Base-by-base conservation (phyloP, 2,329 filamentous ascomycete species). In the Aspergillus pseudoterreus region DNA sequence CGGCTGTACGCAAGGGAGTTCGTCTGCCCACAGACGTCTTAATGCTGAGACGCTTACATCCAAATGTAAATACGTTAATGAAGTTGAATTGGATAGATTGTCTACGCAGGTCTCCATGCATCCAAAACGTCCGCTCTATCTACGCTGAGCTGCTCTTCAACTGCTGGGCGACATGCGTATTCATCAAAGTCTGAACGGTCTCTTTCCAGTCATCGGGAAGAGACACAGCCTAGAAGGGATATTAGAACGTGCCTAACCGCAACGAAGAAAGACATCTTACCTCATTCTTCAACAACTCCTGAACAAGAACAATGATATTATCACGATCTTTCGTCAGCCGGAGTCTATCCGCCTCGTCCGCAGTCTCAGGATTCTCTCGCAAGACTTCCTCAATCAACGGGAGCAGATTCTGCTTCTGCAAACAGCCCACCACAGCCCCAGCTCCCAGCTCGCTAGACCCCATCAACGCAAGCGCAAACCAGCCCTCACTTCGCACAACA, bases 1-100 rank as follows among this genome's bases (percentile, higher is more conserved):
- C 71, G 74, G 12, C 70, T 73, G 2, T 82, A 78, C 64, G 81
- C 80, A 0, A 68, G 73, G 35, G 78, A 83, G 57, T 74, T 72
- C 19, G 72, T 81, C 14, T 84, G 81, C 53, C 57, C 55, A 14
- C 45, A 56, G 11, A 57, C 41, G 41, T 12, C 35, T 38, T 38
- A 11, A 38, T 15, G n/a, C 15, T 22, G 22, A 22, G 22, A 22
- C 6, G 22, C 22, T 6, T 22, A 5, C 22, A 22, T 22, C 22
- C 22, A 22, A 22, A 22, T 30, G 27, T 30, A 30, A 11, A 30
- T 30, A 30, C 27, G 8, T 30, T 9, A 30, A 9, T 30, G 27
- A 30, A 30, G 27, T 30, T 11, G 6, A 10, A 11, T 30, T 30
- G 24, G n/a, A 47, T n/a, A 45, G 10, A 43, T 30, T 6, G n/a